Evolutionary conservation across 1,284 basidiomycete genomes (phyloP), one percentile per base, ranked within the genome.

Genomic region (Irpex rosettiformis): DNA sequence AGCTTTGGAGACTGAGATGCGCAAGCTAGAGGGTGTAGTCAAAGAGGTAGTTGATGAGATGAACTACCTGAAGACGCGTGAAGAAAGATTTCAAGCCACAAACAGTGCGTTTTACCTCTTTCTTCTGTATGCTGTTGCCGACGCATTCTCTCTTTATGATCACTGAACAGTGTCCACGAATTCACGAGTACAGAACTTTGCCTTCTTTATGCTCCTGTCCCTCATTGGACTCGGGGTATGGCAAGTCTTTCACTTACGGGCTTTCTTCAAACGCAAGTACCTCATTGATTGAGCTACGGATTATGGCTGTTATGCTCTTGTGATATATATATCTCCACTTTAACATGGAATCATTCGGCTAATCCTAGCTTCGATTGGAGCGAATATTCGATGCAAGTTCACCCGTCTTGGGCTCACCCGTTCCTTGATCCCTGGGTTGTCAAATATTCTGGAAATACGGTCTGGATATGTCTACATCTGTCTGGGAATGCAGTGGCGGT

Each of bases 141-240:
- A 1, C 11, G 58, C 40, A 47, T 30, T 37, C 33, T 37, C 10
- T 37, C 33, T 54, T 51, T 51, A 55, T 65, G n/a, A n/a, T n/a
- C n/a, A n/a, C n/a, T n/a, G n/a, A n/a, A n/a, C n/a, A 98, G 96
- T 91, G 60, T 97, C 95, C 51, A 99, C 96, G 29, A 94, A 96
- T 70, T 67, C 79, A 51, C 88, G 96, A 57, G 96, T 99, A 40
- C 91, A 94, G 75, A 93, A 86, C 69, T 98, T 98, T 75, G 93
- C 94, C 2, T 89, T 93, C 80, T 86, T 97, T 70, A 91, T 94
- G 10, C 82, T 97, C 57, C 47, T 89, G 43, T 87, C 91, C 8
- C 82, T 98, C 48, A 71, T 95, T 37, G 85, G 79, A n/a, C 78
- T 98, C 18, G 96, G 96, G 18, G 82, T 83, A 33, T 99, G 96